Conservation (phyloP, 805 yeast species). For the Metschnikowia lunata region DNA sequence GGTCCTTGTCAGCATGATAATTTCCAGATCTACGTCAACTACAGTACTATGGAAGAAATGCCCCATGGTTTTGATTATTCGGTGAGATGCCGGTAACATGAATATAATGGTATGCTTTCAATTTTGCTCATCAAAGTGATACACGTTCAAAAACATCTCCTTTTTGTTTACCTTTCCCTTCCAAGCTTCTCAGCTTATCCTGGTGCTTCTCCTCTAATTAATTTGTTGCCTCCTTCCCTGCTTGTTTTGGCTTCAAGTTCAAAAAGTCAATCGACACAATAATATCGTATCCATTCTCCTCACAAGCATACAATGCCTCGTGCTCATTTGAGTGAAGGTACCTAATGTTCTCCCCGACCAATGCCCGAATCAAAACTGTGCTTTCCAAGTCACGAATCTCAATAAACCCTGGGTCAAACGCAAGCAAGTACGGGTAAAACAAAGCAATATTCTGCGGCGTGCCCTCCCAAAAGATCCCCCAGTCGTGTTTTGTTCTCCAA, state of each 20-base stretch:
- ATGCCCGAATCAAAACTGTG: constrained; percentile 80
- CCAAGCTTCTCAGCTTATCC: too few species aligned
- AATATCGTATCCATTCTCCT: constrained; percentile 85
- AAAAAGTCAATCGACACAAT: constrained; percentile 92
- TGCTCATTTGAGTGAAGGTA: constrained; percentile 86
- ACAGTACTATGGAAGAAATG: too few species aligned
- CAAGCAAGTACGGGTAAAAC: constrained; percentile 88
- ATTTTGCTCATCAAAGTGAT: too few species aligned
- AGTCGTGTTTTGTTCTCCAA: constrained; percentile 91
- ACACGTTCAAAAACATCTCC: too few species aligned
- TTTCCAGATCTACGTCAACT: too few species aligned
- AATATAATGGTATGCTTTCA: too few species aligned
- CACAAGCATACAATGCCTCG: constrained; percentile 90
- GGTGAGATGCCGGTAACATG: too few species aligned
- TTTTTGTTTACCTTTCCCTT: too few species aligned
- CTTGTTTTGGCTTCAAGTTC: constrained; percentile 43
- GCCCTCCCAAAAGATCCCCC: constrained; percentile 97
- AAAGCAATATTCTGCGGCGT: constrained; percentile 87
- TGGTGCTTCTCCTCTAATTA: too few species aligned
- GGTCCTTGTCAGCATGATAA: too few species aligned
- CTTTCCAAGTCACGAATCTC: constrained; percentile 90
- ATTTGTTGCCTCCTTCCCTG: background rate
- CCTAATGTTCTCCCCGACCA: constrained; percentile 87
- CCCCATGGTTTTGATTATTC: too few species aligned
- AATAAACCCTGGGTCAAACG: constrained; percentile 85